Evolutionary conservation across 345 rosid genomes (phyloP), one percentile per base, ranked within the genome.

Genomic region (Gossypium arboreum): DNA sequence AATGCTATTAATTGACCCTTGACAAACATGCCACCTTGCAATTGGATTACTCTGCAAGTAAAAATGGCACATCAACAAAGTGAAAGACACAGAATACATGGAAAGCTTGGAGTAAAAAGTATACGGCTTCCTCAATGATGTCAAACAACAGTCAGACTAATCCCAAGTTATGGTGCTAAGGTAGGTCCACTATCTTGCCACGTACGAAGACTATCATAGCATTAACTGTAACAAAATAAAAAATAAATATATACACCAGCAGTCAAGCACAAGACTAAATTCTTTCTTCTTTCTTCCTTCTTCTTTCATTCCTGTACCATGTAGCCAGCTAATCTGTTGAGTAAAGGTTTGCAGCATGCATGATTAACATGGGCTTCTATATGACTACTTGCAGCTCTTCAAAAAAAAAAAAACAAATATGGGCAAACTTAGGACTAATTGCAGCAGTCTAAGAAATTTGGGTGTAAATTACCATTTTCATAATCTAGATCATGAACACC

Each of bases 1-100:
- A 65, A 96, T 83, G 86, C 94, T 84, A 81, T 96, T 96, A 48
- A 96, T 86, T 81, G 99, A 83, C 79, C 98, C 94, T 83, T 86
- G 98, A 83, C 97, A 88, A 65, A 94, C 85, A 86, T 96, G 99
- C 99, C 99, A 96, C 83, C 99, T 91, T 15, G 97, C 94, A 74
- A 93, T 78, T 54, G 99, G 99, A 79, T 96, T 93, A 80, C 98
- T 91, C 99, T 96, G 91, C 89, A 91, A 57, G 69, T 55, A 81
- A 74, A 63, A 70, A 50, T 44, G 29, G 16, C 15, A 75, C 77
- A 59, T 86, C 67, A 84, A 65, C 59, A 79, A 68, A 57, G 25
- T 57, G 61, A 57, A 3, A 57, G 60, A 48, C 44, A 71, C 13
- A 64, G 76, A 34, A 71, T 68, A 16, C 56, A 20, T 50, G 55